phyloP scores from a whole-genome alignment of 2,329 filamentous ascomycete species.

The Rhynchosporium agropyri region DNA sequence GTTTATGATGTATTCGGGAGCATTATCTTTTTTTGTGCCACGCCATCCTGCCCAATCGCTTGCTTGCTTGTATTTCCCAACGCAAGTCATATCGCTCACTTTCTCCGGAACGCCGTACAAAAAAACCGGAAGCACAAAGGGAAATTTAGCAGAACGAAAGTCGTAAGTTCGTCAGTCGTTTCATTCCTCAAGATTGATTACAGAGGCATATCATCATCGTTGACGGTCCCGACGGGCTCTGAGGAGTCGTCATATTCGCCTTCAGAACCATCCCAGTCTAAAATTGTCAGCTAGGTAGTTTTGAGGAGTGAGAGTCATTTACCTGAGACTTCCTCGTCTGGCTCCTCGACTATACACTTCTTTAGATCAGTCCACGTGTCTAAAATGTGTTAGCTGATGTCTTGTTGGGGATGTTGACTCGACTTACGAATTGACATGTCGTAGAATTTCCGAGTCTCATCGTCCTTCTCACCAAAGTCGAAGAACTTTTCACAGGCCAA shows the following conservation, averaged over 20 bases:
- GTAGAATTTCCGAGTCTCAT: slow-evolving; percentile 21
- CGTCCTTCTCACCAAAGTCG: slow-evolving; percentile 29
- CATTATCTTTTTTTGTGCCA: slow-evolving; percentile 10
- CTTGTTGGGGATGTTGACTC: background rate
- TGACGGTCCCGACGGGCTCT: slow-evolving; percentile 55
- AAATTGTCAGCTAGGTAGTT: slow-evolving; percentile 12
- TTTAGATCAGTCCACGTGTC: slow-evolving; percentile 38
- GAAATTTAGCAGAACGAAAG: slow-evolving; percentile 6
- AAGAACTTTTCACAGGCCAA: slow-evolving; percentile 35
- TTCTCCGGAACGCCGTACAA: slow-evolving; percentile 21
- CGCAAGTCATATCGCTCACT: slow-evolving; percentile 8
- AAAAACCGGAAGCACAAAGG: slow-evolving; percentile 15
- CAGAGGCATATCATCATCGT: slow-evolving; percentile 14
- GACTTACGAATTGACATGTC: slow-evolving; percentile 33
- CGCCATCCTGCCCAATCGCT: slow-evolving; percentile 16
- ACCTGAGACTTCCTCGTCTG: slow-evolving; percentile 46
- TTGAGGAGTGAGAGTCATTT: slow-evolving; percentile 22
- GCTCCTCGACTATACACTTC: slow-evolving; percentile 43
- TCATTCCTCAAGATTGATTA: background rate
- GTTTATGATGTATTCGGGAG: slow-evolving; percentile 19
- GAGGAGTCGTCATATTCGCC: slow-evolving; percentile 52
- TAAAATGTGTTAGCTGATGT: slow-evolving; percentile 29
- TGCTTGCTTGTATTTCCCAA: background rate
- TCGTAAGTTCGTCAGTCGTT: slow-evolving; percentile 20
- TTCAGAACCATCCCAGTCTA: slow-evolving; percentile 43